Base-by-base conservation (phyloP, 306 rosid species). In the Trifolium pratense region DNA sequence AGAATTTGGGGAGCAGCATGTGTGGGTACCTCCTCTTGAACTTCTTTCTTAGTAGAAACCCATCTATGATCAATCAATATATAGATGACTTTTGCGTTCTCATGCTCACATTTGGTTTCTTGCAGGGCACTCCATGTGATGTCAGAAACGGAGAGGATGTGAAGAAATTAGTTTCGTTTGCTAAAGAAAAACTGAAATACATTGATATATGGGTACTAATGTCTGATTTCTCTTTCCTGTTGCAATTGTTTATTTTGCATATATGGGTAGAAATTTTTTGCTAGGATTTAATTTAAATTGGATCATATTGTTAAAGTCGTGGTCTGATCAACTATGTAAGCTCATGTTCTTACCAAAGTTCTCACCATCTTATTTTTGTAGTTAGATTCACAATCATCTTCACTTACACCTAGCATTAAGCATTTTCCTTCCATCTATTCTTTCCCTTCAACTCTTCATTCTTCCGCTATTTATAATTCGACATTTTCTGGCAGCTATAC, bases 1-100 rank as follows among this genome's bases (percentile, higher is more conserved):
- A 76, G 97, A 93, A 76, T 91, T 81, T 71, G 92, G 94, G 81
- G 92, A 89, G 94, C 98, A 89, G 85, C 89, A 77, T 87, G 92
- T 89, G 90, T 94, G 98, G 98, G 97, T 94, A 89, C 87, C 94
- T 75, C 87, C 88, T 76, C 83, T 75, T 46, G 57, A 66, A 89
- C 89, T 81, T 82, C 43, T 78, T 61, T 42, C 56, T 77, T 29
- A 40, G 17, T 65, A 3, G 62, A 73, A 56, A 63, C 53, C 21
- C 56, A 20, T 71, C 45, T 48, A 37, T 37, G 64, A 68, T 46
- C 17, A 34, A 17, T 63, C 17, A 34, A 17, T 63, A 70, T 52
- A 16, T 40, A 46, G 11, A 6, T 81, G 21, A 17, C 21, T 79
- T 55, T 32, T 77, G 64, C 73, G 40, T 75, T 75, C 78, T 74